Evolutionary conservation across 805 yeast species (phyloP).

Genomic region (Starmerella bombi): DNA sequence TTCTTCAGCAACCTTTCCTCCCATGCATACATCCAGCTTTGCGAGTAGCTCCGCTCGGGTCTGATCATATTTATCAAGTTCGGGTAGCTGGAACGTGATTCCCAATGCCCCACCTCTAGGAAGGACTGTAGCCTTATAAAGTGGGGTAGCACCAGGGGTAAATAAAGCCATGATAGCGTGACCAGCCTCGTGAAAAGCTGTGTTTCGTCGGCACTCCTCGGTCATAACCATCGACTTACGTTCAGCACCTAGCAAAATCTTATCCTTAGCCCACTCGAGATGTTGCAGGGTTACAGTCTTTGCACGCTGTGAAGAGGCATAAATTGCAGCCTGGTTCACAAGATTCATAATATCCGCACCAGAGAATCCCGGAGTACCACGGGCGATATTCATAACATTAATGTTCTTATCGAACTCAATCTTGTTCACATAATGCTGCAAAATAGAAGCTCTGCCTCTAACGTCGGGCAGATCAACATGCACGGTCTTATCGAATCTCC

Average conservation of each 20-base stretch:
- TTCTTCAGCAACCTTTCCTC: slow-evolving; percentile 96
- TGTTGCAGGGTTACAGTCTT: slow-evolving; percentile 80
- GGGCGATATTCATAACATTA: slow-evolving; percentile 78
- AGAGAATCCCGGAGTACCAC: slow-evolving; percentile 96
- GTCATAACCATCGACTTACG: slow-evolving; percentile 95
- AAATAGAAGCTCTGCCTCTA: slow-evolving; percentile 87
- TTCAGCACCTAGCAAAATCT: slow-evolving; percentile 95
- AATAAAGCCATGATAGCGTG: slow-evolving; percentile 97
- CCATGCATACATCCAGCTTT: slow-evolving; percentile 93
- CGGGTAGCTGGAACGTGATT: slow-evolving; percentile 93
- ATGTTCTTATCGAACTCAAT: slow-evolving; percentile 76
- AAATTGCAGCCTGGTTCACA: slow-evolving; percentile 95
- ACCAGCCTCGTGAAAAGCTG: slow-evolving; percentile 98
- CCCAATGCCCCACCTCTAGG: slow-evolving; percentile 97
- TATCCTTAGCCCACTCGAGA: slow-evolving; percentile 98
- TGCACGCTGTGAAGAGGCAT: slow-evolving; percentile 88
- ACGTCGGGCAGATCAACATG: slow-evolving; percentile 95
- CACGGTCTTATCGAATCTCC: slow-evolving; percentile 92
- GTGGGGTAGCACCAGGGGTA: slow-evolving; percentile 85
- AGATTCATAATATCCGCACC: slow-evolving; percentile 95
- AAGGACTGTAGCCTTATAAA: slow-evolving; percentile 90
- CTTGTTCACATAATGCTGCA: slow-evolving; percentile 81
- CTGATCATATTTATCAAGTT: slow-evolving; percentile 93
- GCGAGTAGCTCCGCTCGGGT: slow-evolving; percentile 84
- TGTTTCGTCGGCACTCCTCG: slow-evolving; percentile 81